Evolutionary conservation across 208 protist species (phyloP).

Genomic region (Acanthamoeba polyphaga): DNA sequence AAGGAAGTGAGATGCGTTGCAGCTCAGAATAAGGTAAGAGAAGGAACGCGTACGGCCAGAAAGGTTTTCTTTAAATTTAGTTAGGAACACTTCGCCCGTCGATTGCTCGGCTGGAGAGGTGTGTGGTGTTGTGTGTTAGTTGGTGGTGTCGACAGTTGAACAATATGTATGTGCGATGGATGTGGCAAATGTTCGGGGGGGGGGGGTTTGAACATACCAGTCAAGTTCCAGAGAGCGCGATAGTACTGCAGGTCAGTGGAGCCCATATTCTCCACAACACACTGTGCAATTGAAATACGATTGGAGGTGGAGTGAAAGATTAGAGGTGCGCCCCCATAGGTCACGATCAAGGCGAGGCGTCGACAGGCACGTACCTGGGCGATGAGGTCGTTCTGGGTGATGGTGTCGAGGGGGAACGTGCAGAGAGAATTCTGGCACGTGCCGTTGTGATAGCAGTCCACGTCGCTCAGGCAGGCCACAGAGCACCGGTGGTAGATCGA

Average conservation of each 20-base stretch:
- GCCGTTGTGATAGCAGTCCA: background rate
- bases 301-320: no score
- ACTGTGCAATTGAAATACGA: background rate
- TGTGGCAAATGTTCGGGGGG: no score
- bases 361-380: background rate
- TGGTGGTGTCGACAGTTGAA: background rate
- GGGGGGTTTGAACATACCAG: background rate
- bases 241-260: background rate
- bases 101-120: background rate
- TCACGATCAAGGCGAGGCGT: no score
- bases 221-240: background rate
- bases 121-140: no score
- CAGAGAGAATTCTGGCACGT: background rate
- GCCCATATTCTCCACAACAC: background rate
- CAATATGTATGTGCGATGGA: no score
- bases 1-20: background rate
- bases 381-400: background rate
- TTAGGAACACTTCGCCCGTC: background rate
- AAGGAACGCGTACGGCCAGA: background rate
- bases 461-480: background rate
- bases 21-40: background rate
- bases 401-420: background rate
- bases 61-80: background rate
- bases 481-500: constrained; percentile 1
- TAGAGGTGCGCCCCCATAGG: no score